Evolutionary conservation across 164 flowering plant species (phyloP), one percentile per base, ranked within the genome.

Genomic region (Nymphaea colorata): DNA sequence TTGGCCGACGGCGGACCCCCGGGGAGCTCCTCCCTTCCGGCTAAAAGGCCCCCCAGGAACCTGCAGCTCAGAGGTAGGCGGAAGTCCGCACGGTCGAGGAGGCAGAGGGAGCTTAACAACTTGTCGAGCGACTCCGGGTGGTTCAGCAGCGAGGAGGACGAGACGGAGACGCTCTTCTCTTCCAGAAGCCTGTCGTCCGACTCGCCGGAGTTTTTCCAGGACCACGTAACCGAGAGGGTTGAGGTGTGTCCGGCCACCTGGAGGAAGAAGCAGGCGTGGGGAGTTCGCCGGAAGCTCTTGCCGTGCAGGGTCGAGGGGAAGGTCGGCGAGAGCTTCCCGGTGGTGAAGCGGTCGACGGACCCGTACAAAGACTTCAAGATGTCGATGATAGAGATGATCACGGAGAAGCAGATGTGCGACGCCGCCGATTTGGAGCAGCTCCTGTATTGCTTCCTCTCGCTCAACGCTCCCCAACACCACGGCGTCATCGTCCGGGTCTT

Each of bases 301-400:
- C 42, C 59, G 15, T 6, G 16, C 43, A 10, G 43, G 36, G 81
- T 79, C 74, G 93, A 81, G 12, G 89, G 89, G 66, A 89, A 85
- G 62, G 80, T 84, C 51, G 70, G 72, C 41, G 90, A 81, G 76
- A 91, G 97, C 71, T 81, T 80, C 43, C 95, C 93, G 64, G 85
- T 91, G 70, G 91, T 91, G 83, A 91, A 89, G 81, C 84, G 67
- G 64, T 85, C 94, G 18, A 83, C 81, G 75, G 86, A 87, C 43
- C 97, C 97, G 6, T 83, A 81, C 68, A 88, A 80, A 68, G 97
- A 91, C 69, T 89, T 91, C 76, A 82, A 75, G 81, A 70, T 79
- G 43, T 91, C 97, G 55, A 91, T 91, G 97, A 61, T 82, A 84
- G 97, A 89, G 78, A 91, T 91, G 97, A 82, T 91, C 2, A 0